Evolutionary conservation across 140 eudicot genomes (phyloP), one percentile per base, ranked within the genome.

Genomic region (Bidens hawaiensis): DNA sequence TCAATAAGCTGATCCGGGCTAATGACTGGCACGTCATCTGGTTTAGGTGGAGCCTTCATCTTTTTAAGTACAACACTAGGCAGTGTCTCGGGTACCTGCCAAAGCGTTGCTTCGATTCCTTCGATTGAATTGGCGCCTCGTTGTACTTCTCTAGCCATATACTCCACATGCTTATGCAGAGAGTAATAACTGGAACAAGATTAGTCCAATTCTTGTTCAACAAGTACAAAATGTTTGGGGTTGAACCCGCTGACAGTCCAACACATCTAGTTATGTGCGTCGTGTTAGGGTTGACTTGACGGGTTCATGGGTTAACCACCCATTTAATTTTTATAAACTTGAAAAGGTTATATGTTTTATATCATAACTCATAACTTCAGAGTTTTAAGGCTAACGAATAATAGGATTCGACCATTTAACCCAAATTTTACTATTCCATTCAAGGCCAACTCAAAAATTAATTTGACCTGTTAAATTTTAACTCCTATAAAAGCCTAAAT

Each of bases 61-160:
- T 89, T 89, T 49, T 82, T 69, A 52, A 89, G 62, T 5, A 89
- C 75, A 26, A 47, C 23, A 1, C 69, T 70, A 7, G 95, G 85
- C 38, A 89, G 78, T 53, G 97, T 89, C 55, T 89, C 97, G 1
- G 97, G 95, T 42, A 89, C 82, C 95, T 81, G 89, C 97, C 97
- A 89, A 60, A 89, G 83, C 10, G 93, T 81, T 22, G 97, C 95
- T 79, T 89, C 95, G 19, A 89, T 86, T 54, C 83, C 97, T 46
- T 82, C 77, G 41, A 89, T 67, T 4, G 95, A 76, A 72, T 79
- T 81, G 26, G 95, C 97, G 25, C 97, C 97, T 43, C 67, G 75
- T 64, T 85, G 95, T 22, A 83, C 74, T 63, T 89, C 94, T 72
- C 95, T 64, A 22, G 97, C 95, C 95, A 89, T 83, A 60, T 38